phyloP scores from a whole-genome alignment of 805 yeast species.

The Alloascoidea africana region DNA sequence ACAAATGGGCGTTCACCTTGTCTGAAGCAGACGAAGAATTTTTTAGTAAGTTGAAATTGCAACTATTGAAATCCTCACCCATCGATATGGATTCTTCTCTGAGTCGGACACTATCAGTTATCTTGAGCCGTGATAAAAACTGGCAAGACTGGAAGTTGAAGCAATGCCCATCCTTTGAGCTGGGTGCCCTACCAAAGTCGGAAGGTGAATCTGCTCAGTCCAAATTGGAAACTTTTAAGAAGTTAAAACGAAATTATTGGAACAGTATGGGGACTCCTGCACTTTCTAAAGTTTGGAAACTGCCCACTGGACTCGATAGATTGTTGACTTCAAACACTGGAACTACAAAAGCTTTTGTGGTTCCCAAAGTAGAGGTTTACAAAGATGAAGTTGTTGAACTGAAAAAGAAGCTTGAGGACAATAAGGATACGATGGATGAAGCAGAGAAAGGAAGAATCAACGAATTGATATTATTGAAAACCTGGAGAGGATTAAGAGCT shows the following conservation, averaged over 20 bases:
- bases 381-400: slow-evolving; percentile 5
- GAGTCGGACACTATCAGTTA: slow-evolving; percentile 6
- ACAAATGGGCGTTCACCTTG: slow-evolving; percentile 9
- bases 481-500: slow-evolving; percentile 29
- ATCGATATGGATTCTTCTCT: slow-evolving; percentile 9
- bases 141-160: slow-evolving; percentile 19
- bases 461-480: slow-evolving; percentile 10
- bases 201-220: slow-evolving; percentile 4
- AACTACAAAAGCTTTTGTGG: slow-evolving; percentile 6
- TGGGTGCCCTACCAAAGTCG: slow-evolving; percentile 6
- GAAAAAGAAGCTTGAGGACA: slow-evolving; percentile 5
- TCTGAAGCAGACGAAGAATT: slow-evolving; percentile 8
- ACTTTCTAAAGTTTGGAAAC: slow-evolving; percentile 22
- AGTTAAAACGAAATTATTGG: slow-evolving; percentile 13
- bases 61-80: not conserved
- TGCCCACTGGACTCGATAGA: slow-evolving; percentile 22
- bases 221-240: slow-evolving; percentile 4
- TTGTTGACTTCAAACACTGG: slow-evolving; percentile 8
- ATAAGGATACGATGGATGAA: slow-evolving; percentile 10
- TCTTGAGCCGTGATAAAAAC: slow-evolving; percentile 12
- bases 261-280: slow-evolving; percentile 17
- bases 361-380: slow-evolving; percentile 13
- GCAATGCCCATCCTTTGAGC: slow-evolving; percentile 15
- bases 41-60: slow-evolving; percentile 5
- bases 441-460: slow-evolving; percentile 1